phyloP scores from a whole-genome alignment of 139 green algal genomes.

The Ostreobium quekettii region DNA sequence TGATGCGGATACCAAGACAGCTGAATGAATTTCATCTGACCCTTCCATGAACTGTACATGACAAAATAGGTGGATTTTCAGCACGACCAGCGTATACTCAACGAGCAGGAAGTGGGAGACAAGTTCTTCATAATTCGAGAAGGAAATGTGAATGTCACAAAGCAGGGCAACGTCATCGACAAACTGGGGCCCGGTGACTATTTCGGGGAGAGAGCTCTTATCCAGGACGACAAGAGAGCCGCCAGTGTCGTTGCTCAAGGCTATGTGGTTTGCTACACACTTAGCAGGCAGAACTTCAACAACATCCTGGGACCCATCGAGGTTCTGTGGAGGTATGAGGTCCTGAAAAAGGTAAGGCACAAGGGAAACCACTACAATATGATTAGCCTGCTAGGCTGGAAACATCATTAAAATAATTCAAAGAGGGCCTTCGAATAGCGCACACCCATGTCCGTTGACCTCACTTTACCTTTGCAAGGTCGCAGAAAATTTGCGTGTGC shows the following conservation, averaged over 20 bases:
- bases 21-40: no score
- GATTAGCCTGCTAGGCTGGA: neutral
- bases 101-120: conserved; percentile 40
- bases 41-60: no score
- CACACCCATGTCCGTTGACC: no score
- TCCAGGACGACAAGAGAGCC: conserved; percentile 36
- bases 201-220: conserved; percentile 74
- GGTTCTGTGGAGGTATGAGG: conserved; percentile 73
- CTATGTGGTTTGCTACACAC: conserved; percentile 56
- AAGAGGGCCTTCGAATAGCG: no score
- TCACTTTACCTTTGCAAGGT: no score
- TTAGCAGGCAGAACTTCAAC: conserved; percentile 53
- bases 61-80: conserved; percentile 40
- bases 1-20: no score
- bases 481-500: no score
- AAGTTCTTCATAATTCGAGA: conserved; percentile 62
- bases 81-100: conserved; percentile 36
- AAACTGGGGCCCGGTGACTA: conserved; percentile 43
- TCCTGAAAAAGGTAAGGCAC: conserved; percentile 55
- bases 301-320: conserved; percentile 77
- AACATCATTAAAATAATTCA: no score
- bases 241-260: conserved; percentile 36
- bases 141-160: conserved; percentile 42
- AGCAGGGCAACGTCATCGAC: conserved; percentile 30
- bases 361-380: neutral